These are phyloP conservation scores for Ophiocordyceps sinensis DNA, from an alignment of 2,329 filamentous ascomycete genomes.

Conservation along the genomic window DNA sequence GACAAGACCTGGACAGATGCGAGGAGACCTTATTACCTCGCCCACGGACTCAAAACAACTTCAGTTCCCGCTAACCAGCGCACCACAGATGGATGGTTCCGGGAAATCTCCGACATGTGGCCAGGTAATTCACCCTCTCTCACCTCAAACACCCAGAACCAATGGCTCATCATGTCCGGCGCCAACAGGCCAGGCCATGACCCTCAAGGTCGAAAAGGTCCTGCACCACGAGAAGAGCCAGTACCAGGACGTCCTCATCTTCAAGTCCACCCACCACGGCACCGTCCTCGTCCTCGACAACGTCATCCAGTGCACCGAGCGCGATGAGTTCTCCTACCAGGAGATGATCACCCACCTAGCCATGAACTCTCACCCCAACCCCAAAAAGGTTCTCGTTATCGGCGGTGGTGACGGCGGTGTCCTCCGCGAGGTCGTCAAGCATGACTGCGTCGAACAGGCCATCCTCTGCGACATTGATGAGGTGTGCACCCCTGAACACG, in stretches of 20 bases:
- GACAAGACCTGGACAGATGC: no score
- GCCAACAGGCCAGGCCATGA: slow-evolving; percentile 79
- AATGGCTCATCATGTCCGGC: slow-evolving; percentile 1
- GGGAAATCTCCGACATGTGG: slow-evolving; percentile 98
- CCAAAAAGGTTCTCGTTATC: slow-evolving; percentile 96
- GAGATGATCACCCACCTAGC: slow-evolving; percentile 99
- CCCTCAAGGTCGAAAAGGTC: slow-evolving; percentile 91
- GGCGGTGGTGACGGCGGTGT: slow-evolving; percentile 96
- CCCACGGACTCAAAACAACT: no score
- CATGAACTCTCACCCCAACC: slow-evolving; percentile 96
- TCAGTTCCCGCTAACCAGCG: not conserved
- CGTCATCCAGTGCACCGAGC: slow-evolving; percentile 96
- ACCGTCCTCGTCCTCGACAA: slow-evolving; percentile 96
- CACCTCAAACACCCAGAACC: not conserved
- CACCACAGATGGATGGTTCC: slow-evolving; percentile 92
- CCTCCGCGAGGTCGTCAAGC: slow-evolving; percentile 97
- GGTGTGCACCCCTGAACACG: slow-evolving; percentile 31
- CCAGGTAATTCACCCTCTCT: slow-evolving; percentile 35
- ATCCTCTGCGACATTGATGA: slow-evolving; percentile 98
- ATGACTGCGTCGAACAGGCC: slow-evolving; percentile 91
- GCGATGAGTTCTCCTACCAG: slow-evolving; percentile 98
- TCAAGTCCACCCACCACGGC: slow-evolving; percentile 94
- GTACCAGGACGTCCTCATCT: slow-evolving; percentile 98
- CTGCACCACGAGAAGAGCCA: slow-evolving; percentile 98
- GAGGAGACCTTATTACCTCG: no score